Base-by-base conservation (phyloP, 257 asterid species). In the Knoxia roxburghii region DNA sequence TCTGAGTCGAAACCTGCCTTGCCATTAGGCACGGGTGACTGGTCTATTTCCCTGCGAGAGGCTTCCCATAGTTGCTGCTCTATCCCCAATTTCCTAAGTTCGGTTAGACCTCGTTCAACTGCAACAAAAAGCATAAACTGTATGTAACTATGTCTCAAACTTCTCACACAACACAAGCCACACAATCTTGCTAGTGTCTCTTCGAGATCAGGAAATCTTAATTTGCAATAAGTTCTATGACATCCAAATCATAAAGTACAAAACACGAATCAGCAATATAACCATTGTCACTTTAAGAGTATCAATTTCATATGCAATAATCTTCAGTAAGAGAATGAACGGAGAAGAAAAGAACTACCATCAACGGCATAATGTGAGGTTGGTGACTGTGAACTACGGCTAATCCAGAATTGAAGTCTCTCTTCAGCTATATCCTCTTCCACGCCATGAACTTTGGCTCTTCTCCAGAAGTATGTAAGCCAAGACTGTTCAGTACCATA, bases 391-490 rank as follows among this genome's bases (percentile, higher is more conserved):
- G 88, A 95, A 73, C 91, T 87, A 77, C 91, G 91, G 73, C 91
- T 86, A 70, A 87, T 83, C 98, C 98, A 94, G 46, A 81, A 69
- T 48, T 83, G 93, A 75, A 94, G 96, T 64, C 90, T 85, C 77
- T 90, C 99, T 46, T 94, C 98, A 40, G 99, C 96, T 79, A 90
- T 83, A 83, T 94, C 99, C 70, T 89, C 98, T 82, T 94, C 99
- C 56, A 94, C 99, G 43, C 85, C 76, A 74, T 90, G 97, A 46
- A 68, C 89, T 77, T 85, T 85, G 73, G 99, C 98, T 77, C 99
- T 90, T 87, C 96, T 90, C 99, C 98, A 94, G 78, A 94, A 90
- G 83, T 90, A 94, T 54, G 93, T 82, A 76, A 94, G 96, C 99
- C 99, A 94, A 53, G 99, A 93, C 99, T 94, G 86, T 41, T 52